Evolutionary conservation across 176 grass and related monocot species (phyloP), one percentile per base, ranked within the genome.

Genomic region (Otatea glauca): DNA sequence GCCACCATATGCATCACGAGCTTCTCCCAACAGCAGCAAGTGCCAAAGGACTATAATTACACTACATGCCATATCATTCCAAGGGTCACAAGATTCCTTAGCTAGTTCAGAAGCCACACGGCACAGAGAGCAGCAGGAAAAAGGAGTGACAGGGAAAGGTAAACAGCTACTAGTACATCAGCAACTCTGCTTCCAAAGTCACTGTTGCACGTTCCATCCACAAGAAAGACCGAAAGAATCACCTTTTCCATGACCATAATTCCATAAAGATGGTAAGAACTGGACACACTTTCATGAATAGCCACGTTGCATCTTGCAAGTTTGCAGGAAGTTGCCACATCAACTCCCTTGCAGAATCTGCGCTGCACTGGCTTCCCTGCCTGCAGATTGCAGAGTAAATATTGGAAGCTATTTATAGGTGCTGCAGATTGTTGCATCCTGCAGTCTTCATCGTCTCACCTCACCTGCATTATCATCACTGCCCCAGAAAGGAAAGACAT

Each of bases 1-100:
- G 17, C 39, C 14, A 42, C 4, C 32, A 48, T 4, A 70, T 78
- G 81, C 27, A 74, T 86, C 88, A 89, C 88, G 88, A 89, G 83
- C 82, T 32, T 53, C 55, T 47, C 23, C 60, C 16, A 24, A 45
- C 70, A 77, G 78, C 78, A 82, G 16, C 65, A 65, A 79, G 37
- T 14, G 35, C 88, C 83, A 82, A 48, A 49, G 21, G 39, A 58
- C 27, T n/a, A 15, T 6, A 39, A 73, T 75, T 75, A 75, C 48
- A 37, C 8, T 21, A 56, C 54, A 56, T 20, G 81, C 35, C 81
- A 65, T 35, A 34, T 85, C 61, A 74, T 68, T 89, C 87, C 87
- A 85, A 85, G 60, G 50, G 47, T 85, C 87, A 85, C 87, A 85
- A 35, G 76, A 86, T 80, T n/a, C 56, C 20, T 37, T 58, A 6